Percentiles rank a stretch among this genome's conserved stretches.
Conservation (phyloP, 2,329 filamentous ascomycete genomes). For the Monosporascus sp. region DNA sequence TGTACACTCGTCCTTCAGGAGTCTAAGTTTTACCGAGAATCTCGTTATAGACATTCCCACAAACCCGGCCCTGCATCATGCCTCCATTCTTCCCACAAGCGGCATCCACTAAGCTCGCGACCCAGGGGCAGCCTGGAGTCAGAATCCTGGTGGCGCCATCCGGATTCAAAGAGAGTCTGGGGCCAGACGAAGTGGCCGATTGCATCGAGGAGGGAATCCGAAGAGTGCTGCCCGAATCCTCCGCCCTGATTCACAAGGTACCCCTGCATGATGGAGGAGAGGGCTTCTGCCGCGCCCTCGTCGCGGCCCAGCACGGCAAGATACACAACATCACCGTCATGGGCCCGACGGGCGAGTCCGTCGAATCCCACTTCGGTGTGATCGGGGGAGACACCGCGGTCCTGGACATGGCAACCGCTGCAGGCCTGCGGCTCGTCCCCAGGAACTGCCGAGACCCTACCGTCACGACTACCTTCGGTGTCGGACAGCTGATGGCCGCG, state of each 20-base stretch:
- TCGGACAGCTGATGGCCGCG: conserved; percentile 42
- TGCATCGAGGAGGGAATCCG: conserved; percentile 45
- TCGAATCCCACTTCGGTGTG: conserved; percentile 43
- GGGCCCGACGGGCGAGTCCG: conserved; percentile 36
- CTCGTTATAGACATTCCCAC: too few species aligned
- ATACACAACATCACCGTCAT: conserved; percentile 33
- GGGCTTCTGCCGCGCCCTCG: conserved; percentile 43
- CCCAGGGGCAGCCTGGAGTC: too few species aligned
- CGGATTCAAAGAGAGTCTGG: conserved; percentile 49
- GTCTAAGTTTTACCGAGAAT: too few species aligned
- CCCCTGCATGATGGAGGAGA: conserved; percentile 50
- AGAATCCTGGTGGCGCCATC: conserved; percentile 44
- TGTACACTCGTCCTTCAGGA: too few species aligned
- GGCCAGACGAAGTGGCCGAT: conserved; percentile 41
- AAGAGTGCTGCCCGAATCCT: conserved; percentile 36
- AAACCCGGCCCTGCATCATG: too few species aligned
- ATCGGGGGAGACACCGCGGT: conserved; percentile 35
- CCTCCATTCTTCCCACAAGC: too few species aligned
- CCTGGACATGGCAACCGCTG: conserved; percentile 49
- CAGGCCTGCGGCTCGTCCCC: conserved; percentile 45
- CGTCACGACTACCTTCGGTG: conserved; percentile 45
- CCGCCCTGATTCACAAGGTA: conserved; percentile 35
- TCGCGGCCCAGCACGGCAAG: conserved; percentile 36
- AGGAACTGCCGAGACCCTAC: conserved; percentile 38
- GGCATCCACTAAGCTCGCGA: too few species aligned